phyloP scores from a whole-genome alignment of 169 alveolate genomes.

The Cryptosporidium tyzzeri region DNA sequence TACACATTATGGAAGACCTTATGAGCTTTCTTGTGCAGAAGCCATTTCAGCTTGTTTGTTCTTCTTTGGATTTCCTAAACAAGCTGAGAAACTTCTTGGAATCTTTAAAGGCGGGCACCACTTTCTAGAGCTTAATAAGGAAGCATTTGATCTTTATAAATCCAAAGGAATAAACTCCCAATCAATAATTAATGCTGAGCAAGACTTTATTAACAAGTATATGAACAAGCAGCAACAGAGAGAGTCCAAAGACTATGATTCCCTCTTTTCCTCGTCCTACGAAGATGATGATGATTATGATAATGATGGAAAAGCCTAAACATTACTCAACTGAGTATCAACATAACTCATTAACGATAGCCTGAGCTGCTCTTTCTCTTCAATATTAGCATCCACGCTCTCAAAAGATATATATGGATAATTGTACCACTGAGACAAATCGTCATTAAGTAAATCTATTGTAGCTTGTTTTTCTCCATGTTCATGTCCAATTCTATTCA shows the following conservation, averaged over 20 bases:
- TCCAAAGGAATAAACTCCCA: constrained; percentile 77
- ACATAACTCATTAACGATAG: constrained; percentile 59
- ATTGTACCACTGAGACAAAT: constrained; percentile 62
- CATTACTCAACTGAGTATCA: constrained; percentile 61
- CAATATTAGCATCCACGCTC: constrained; percentile 23
- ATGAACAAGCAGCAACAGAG: constrained; percentile 9
- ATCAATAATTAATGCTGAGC: constrained; percentile 76
- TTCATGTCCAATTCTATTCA: neutral
- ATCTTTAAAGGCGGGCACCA: constrained; percentile 90
- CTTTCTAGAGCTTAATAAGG: constrained; percentile 87
- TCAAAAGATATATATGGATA: constrained; percentile 74
- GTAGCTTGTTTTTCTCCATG: neutral
- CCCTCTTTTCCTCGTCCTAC: constrained; percentile 5
- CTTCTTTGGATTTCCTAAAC: constrained; percentile 86
- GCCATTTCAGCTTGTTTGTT: constrained; percentile 94
- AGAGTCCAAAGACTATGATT: constrained; percentile 29
- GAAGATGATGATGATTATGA: constrained; percentile 7
- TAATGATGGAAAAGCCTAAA: constrained; percentile 1
- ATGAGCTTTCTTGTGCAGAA: constrained; percentile 94
- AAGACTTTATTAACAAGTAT: constrained; percentile 20
- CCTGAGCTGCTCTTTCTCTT: constrained; percentile 34
- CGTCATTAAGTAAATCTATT: constrained; percentile 32
- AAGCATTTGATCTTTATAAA: constrained; percentile 82
- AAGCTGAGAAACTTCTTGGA: constrained; percentile 86
- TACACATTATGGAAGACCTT: constrained; percentile 94